Evolutionary conservation across 2,329 filamentous ascomycete species (phyloP).

Genomic region (Penicillium aurantiogriseum): DNA sequence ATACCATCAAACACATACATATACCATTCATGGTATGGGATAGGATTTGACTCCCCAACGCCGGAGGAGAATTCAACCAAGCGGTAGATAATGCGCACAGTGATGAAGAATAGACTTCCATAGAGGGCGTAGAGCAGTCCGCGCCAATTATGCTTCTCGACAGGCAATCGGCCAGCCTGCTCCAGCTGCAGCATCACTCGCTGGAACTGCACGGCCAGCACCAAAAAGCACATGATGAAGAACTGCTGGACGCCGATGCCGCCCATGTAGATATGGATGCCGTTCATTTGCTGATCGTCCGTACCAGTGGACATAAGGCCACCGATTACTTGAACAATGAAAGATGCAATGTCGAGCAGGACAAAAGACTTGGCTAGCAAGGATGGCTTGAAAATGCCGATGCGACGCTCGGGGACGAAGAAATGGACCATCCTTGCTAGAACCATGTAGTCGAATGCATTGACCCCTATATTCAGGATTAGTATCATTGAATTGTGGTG

Average conservation of each 20-base stretch:
- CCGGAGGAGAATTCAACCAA: constrained; percentile 59
- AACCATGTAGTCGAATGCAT: constrained; percentile 50
- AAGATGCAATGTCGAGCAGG: constrained; percentile 40
- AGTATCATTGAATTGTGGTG: background rate
- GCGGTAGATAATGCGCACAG: constrained; percentile 57
- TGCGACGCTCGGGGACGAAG: constrained; percentile 39
- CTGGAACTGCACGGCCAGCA: constrained; percentile 53
- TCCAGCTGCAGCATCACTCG: constrained; percentile 35
- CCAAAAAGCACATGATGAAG: constrained; percentile 52
- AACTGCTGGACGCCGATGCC: constrained; percentile 53
- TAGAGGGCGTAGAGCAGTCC: constrained; percentile 43
- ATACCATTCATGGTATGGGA: constrained; percentile 38
- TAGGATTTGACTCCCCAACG: constrained; percentile 32
- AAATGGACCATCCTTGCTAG: constrained; percentile 49
- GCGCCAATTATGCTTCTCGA: background rate
- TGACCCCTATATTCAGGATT: constrained; percentile 29
- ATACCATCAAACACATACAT: constrained; percentile 43
- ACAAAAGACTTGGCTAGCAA: constrained; percentile 44
- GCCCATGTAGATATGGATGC: constrained; percentile 31
- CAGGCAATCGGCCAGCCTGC: background rate
- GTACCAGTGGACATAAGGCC: constrained; percentile 11
- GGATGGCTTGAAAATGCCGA: constrained; percentile 41
- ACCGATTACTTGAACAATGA: constrained; percentile 16
- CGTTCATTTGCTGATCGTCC: constrained; percentile 9
- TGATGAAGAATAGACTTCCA: constrained; percentile 50